Percentiles rank a stretch among this genome's conserved stretches.
These are phyloP conservation scores for Boletus fagicola DNA, from an alignment of 768 basidiomycete species.

Conservation along the genomic window DNA sequence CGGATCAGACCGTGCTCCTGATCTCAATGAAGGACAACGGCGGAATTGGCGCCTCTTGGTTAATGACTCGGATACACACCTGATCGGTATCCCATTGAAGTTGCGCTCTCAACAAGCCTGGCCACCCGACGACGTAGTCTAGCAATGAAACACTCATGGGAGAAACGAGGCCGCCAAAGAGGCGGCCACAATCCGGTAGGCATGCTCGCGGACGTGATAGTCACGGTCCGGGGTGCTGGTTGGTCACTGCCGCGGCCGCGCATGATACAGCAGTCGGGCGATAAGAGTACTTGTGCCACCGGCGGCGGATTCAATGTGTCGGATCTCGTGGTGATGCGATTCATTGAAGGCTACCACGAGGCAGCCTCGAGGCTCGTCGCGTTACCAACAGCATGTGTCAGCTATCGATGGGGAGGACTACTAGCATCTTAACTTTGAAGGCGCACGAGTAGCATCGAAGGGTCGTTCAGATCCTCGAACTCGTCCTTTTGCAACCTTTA, in stretches of 20 bases:
- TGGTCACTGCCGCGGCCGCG: background rate
- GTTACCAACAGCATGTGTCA: background rate
- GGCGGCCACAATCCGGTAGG: too few relatives aligned
- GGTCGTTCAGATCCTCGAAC: background rate
- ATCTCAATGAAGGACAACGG: background rate
- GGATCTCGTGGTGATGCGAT: background rate
- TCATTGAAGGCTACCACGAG: conserved; percentile 3
- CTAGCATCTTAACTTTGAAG: background rate
- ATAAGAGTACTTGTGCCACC: background rate
- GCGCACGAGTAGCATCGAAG: background rate
- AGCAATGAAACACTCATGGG: background rate
- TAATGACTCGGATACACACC: background rate
- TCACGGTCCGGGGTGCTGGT: too few relatives aligned
- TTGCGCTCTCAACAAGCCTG: background rate
- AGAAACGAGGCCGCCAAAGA: background rate
- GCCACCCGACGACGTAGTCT: background rate
- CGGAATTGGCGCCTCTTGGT: background rate
- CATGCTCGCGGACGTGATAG: too few relatives aligned
- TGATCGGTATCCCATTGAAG: background rate
- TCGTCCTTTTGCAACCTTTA: background rate
- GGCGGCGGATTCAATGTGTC: background rate
- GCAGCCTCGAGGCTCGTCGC: conserved; percentile 14
- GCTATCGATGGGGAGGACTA: background rate
- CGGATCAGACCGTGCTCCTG: background rate
- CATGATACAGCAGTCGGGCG: background rate